A percentile compares a stretch with the other conserved stretches of the same genome.
Conservation (phyloP, 805 yeast genomes). For the Ogataea glucozyma region DNA sequence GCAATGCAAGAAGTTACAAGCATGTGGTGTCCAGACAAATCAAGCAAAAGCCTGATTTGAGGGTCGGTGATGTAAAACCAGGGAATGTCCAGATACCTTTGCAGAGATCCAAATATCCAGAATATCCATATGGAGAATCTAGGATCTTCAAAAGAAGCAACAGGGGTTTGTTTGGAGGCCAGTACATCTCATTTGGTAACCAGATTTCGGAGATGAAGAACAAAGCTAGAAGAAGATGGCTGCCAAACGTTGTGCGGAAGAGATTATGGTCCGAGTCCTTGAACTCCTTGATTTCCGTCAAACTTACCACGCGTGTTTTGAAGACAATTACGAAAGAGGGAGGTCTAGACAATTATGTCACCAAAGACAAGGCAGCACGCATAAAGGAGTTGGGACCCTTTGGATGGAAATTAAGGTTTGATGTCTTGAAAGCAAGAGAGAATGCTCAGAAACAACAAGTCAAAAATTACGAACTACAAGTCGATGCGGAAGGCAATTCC, state of each 20-base stretch:
- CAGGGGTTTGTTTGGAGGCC: slow-evolving; percentile 88
- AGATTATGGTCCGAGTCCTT: slow-evolving; percentile 84
- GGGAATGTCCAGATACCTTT: slow-evolving; percentile 42
- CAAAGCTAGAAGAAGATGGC: slow-evolving; percentile 71
- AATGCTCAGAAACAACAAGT: slow-evolving; percentile 41
- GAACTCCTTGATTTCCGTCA: slow-evolving; percentile 53
- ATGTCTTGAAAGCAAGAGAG: slow-evolving; percentile 53
- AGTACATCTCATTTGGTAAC: slow-evolving; percentile 74
- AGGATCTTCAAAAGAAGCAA: slow-evolving; percentile 79
- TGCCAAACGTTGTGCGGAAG: slow-evolving; percentile 77
- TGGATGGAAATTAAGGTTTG: slow-evolving; percentile 89
- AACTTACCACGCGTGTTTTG: slow-evolving; percentile 76
- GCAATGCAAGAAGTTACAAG: slow-evolving; percentile 35
- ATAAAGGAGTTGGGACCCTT: slow-evolving; percentile 87
- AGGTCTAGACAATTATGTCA: slow-evolving; percentile 85
- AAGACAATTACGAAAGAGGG: slow-evolving; percentile 91
- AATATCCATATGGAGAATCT: slow-evolving; percentile 79
- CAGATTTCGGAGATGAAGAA: slow-evolving; percentile 74
- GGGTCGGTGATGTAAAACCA: slow-evolving; percentile 58
- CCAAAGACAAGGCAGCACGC: slow-evolving; percentile 86
- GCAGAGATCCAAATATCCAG: slow-evolving; percentile 51
- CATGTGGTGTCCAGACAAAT: slow-evolving; percentile 49
- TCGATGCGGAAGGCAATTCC: slow-evolving; percentile 32
- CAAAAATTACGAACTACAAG: slow-evolving; percentile 35
- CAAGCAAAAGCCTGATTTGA: slow-evolving; percentile 43